phyloP scores from a whole-genome alignment of 106 monocot species.

The Triglochin maritima region DNA sequence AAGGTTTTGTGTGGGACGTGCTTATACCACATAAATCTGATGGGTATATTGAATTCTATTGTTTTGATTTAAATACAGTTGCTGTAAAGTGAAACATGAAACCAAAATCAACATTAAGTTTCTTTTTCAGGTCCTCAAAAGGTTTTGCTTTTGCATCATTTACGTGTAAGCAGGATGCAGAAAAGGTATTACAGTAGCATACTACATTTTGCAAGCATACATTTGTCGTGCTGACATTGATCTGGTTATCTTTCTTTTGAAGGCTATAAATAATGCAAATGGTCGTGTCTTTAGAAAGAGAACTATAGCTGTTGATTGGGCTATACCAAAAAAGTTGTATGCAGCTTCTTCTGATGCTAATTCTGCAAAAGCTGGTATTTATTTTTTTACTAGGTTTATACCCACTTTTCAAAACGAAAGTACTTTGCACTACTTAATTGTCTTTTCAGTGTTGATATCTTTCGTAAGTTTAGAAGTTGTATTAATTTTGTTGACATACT shows the following conservation, averaged over 20 bases:
- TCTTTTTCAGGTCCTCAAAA: constrained; percentile 60
- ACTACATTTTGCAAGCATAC: not conserved
- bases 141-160: constrained; percentile 98
- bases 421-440: too few relatives aligned
- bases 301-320: constrained; percentile 94
- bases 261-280: constrained; percentile 85
- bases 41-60: constrained; percentile 33
- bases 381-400: not conserved
- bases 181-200: constrained; percentile 44
- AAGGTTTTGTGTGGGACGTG: constrained; percentile 92
- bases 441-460: too few relatives aligned
- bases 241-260: constrained; percentile 5
- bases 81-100: not conserved
- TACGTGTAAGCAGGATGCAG: constrained; percentile 81
- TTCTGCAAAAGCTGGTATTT: constrained; percentile 42
- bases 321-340: constrained; percentile 79
- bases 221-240: not conserved
- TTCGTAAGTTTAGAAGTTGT: too few relatives aligned
- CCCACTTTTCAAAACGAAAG: too few relatives aligned
- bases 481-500: too few relatives aligned
- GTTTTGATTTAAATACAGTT: not conserved
- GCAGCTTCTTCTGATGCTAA: constrained; percentile 32
- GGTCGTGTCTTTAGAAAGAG: constrained; percentile 58
- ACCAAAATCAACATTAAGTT: not conserved
- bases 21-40: constrained; percentile 62